Evolutionary conservation across 805 yeast species (phyloP).

Genomic region (Sugiyamaella valdiviana): DNA sequence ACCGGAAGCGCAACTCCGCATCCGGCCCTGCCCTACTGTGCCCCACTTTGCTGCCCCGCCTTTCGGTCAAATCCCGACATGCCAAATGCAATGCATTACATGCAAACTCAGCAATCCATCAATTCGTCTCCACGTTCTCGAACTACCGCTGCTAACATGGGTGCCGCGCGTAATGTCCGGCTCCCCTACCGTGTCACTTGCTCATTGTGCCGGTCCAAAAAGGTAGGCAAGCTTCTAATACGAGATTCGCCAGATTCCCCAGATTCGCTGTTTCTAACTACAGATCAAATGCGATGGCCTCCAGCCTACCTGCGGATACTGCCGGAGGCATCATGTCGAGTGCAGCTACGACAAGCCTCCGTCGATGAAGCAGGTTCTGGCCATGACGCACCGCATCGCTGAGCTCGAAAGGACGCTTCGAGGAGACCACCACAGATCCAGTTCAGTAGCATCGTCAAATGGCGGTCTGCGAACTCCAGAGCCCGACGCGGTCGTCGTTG

Average conservation of each 20-base stretch:
- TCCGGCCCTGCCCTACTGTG: too few species aligned
- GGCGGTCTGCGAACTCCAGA: too few species aligned
- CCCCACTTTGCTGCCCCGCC: neutral
- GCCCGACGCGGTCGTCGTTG: neutral
- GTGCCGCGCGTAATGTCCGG: too few species aligned
- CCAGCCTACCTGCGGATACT: conserved; percentile 2
- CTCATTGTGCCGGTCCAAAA: conserved; percentile 1
- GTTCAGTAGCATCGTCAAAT: too few species aligned
- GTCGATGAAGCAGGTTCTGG: neutral
- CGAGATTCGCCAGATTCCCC: neutral
- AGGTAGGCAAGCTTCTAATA: neutral
- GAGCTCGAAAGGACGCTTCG: too few species aligned
- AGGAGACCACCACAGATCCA: too few species aligned
- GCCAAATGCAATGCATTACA: neutral
- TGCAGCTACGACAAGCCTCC: conserved; percentile 5
- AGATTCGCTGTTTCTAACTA: neutral
- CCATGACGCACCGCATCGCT: neutral
- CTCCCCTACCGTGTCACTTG: conserved; percentile 1
- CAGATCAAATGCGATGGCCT: conserved; percentile 4
- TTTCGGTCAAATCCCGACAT: neutral
- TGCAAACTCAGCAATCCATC: too few species aligned
- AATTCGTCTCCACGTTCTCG: too few species aligned
- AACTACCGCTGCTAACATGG: too few species aligned
- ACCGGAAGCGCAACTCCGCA: too few species aligned
- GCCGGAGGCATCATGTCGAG: neutral